Base-by-base conservation (phyloP, 345 rosid genomes). In the Linum trigynum region DNA sequence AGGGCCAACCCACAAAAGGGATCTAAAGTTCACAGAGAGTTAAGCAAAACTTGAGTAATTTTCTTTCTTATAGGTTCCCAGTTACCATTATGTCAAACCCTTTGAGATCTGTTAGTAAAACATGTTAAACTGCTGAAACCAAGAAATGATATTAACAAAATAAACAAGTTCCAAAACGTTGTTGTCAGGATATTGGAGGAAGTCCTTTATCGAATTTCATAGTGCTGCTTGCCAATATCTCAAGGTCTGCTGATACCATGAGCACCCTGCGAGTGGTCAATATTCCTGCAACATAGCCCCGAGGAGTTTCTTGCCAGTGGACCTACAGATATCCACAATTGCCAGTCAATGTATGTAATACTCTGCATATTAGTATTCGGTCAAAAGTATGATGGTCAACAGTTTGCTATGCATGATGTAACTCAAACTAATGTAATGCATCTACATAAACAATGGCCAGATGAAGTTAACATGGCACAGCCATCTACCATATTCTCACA, bases 1-100 rank as follows among this genome's bases (percentile, higher is more conserved):
- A 63, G 99, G 97, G 59, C 99, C 99, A 78, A 88, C 80, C 99
- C 99, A 94, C 69, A 94, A 76, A 73, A 90, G 86, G 70, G 97
- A 90, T 88, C 99, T 90, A 69, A 77, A 86, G 96, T 88, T 76
- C 45, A 39, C 74, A 70, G 86, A 94, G 92, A 50, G 61, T 45
- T 73, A 62, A 69, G 61, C 75, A 72, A 65, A 69, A 73, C 63
- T 37, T 59, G 45, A 23, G 32, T 23, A 23, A 23, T 23, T 23
- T 23, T 23, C 32, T 23, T 23, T 23, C 32, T 23, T 23, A 23
- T 23, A 23, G 32, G 32, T 23, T 23, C 32, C 32, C 32, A 23
- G 32, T 23, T 23, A 23, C 32, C 32, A 23, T 23, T 23, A 23
- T 23, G 32, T 23, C 32, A 23, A 23, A 23, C 32, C 32, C 32